A percentile compares a stretch with the other conserved stretches of the same genome.
These are phyloP conservation scores for Aureobasidium sp. DNA, from an alignment of 2,329 filamentous ascomycete genomes.

Conservation along the genomic window DNA sequence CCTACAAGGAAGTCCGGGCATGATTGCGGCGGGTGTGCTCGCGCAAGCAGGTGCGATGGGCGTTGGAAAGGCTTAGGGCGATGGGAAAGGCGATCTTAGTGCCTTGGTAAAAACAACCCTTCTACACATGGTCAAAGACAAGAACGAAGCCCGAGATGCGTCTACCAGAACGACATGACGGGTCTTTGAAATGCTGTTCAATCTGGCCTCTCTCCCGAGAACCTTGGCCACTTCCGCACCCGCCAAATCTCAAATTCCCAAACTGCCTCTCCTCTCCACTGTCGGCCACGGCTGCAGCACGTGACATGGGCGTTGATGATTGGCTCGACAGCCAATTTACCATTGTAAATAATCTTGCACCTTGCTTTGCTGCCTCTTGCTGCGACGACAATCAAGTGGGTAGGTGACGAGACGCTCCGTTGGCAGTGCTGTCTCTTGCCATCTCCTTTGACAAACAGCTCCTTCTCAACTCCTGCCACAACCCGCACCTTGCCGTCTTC, in stretches of 20 bases:
- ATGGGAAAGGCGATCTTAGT: neutral
- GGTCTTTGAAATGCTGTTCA: neutral
- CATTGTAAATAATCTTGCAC: constrained; percentile 15
- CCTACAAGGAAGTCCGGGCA: constrained; percentile 47
- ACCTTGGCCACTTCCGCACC: neutral
- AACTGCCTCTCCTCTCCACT: neutral
- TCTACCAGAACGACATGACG: constrained; percentile 5
- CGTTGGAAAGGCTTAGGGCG: neutral
- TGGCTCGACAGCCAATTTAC: constrained; percentile 9
- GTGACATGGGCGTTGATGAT: constrained; percentile 11
- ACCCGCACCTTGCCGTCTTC: constrained; percentile 11
- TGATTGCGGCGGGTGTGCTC: constrained; percentile 19
- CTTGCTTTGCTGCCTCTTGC: constrained; percentile 12
- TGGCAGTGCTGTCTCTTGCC: constrained; percentile 4
- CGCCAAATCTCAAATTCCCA: constrained; percentile 1
- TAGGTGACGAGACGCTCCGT: constrained; percentile 3
- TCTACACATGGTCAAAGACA: constrained; percentile 5
- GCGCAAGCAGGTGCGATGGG: neutral
- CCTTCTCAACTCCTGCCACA: neutral
- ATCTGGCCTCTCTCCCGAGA: neutral
- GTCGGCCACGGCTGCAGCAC: neutral
- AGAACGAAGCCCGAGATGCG: neutral
- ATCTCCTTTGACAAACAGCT: neutral
- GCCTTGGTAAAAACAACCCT: neutral
- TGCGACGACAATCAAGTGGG: constrained; percentile 7